These are phyloP conservation scores for Cyclotella baltica DNA, from an alignment of 108 stramenopile species.

Conservation along the genomic window DNA sequence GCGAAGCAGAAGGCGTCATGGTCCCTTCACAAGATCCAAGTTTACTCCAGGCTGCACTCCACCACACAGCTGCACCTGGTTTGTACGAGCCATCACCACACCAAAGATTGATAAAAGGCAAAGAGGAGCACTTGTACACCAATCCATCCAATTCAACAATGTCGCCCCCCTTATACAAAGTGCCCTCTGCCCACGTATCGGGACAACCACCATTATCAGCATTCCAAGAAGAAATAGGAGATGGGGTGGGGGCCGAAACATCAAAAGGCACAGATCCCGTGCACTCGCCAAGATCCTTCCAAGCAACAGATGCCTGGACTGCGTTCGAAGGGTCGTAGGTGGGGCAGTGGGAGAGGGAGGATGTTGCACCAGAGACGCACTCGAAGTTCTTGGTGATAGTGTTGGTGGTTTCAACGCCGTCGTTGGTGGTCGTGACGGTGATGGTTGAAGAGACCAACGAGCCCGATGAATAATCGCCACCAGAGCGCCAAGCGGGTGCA, in stretches of 20 bases:
- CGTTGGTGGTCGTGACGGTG: neutral
- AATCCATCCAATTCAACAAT: neutral
- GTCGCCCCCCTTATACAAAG: neutral
- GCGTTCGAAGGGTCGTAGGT: neutral
- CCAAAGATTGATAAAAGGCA: neutral
- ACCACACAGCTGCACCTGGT: neutral
- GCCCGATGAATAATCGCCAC: neutral
- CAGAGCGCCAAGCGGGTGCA: neutral
- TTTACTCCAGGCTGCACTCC: neutral
- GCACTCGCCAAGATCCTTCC: neutral
- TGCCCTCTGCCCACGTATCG: neutral
- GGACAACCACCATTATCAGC: too few relatives aligned
- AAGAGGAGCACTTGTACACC: neutral
- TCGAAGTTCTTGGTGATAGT: neutral
- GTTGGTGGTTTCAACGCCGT: neutral
- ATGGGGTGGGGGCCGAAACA: neutral
- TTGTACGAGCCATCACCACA: neutral
- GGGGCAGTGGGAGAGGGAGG: neutral
- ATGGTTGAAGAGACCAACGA: neutral
- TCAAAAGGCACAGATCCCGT: neutral
- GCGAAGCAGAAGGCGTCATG: constrained; percentile 2
- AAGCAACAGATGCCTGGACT: neutral
- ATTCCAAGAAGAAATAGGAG: neutral
- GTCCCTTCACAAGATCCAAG: constrained; percentile 9
- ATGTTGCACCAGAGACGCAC: neutral